Base-by-base conservation (phyloP, 768 basidiomycete species). In the Rhodotorula graminis region DNA sequence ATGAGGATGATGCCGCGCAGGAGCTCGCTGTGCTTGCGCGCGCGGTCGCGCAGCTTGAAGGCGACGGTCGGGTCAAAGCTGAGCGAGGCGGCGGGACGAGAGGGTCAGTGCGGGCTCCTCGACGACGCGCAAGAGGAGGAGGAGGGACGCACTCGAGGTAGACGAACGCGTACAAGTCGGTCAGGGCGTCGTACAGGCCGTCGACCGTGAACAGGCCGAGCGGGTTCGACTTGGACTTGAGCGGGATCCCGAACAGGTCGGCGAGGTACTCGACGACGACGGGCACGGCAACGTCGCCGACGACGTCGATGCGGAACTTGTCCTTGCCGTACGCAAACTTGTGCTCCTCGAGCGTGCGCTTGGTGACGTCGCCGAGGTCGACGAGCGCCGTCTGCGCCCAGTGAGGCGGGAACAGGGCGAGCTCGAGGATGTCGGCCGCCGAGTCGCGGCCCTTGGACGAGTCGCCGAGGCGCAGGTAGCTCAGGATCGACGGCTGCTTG, bases 271-370 rank as follows among this genome's bases (percentile, higher is more conserved):
- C 31, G 63, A 88, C 80, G 0, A 88, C 87, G 55, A 88, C 71
- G 40, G 84, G 78, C 70, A 90, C 88, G 77, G 89, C 85, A 37
- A 90, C 88, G 73, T 90, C 87, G 53, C 81, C 82, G 19, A 90
- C 85, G 53, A 90, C 83, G 78, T 91, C 88, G 37, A 90, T 78
- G 64, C 80, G 83, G 50, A 76, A 81, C 23, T 70, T 61, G 21
- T 58, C 47, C 18, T 79, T 81, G 23, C 79, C 79, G 47, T 80
- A 47, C n/a, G 6, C 5, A 60, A 83, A 72, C 10, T 37, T 29
- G 15, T 5, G 0, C 8, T 40, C 25, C 25, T 37, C 29, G 42
- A 72, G 37, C 23, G 18, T 3, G 29, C 44, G 42, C 49, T 57
- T 29, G 18, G 67, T 42, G 25, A 44, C 2, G 33, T 58, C 65